phyloP scores from a whole-genome alignment of 352 stramenopile genomes.

The Globisporangium canariense region DNA sequence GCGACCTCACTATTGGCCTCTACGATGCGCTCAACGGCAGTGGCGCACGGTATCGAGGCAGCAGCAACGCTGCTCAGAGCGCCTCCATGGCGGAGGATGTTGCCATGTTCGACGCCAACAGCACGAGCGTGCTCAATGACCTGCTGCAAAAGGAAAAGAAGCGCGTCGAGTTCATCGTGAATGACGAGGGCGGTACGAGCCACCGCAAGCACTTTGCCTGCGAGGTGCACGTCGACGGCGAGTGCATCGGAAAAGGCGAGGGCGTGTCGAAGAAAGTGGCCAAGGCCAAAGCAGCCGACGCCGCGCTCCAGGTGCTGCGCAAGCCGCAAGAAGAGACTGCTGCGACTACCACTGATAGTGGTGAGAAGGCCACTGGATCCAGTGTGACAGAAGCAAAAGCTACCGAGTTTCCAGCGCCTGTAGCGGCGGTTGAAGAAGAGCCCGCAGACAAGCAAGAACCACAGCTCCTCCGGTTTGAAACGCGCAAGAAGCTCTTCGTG shows the following conservation, averaged over 20 bases:
- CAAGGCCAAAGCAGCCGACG: conserved; percentile 66
- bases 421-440: background rate
- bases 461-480: conserved; percentile 16
- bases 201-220: conserved; percentile 63
- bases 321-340: background rate
- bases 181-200: conserved; percentile 47
- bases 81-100: conserved; percentile 27
- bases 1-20: conserved; percentile 67
- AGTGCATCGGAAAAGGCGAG: conserved; percentile 42
- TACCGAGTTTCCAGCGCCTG: background rate
- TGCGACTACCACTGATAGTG: background rate
- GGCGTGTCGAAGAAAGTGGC: conserved; percentile 82
- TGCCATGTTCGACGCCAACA: conserved; percentile 45
- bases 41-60: background rate
- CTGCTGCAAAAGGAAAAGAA: conserved; percentile 62
- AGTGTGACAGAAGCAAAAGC: background rate
- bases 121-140: conserved; percentile 68
- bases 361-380: background rate
- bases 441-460: background rate
- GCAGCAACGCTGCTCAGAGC: conserved; percentile 11
- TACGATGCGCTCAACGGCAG: conserved; percentile 55
- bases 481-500: conserved; percentile 43
- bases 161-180: conserved; percentile 52
- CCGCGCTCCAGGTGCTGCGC: conserved; percentile 30
- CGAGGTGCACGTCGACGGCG: conserved; percentile 50